These are phyloP conservation scores for Chamaecyparis obtusa DNA, from an alignment of 75 land plant genomes.

Conservation along the genomic window DNA sequence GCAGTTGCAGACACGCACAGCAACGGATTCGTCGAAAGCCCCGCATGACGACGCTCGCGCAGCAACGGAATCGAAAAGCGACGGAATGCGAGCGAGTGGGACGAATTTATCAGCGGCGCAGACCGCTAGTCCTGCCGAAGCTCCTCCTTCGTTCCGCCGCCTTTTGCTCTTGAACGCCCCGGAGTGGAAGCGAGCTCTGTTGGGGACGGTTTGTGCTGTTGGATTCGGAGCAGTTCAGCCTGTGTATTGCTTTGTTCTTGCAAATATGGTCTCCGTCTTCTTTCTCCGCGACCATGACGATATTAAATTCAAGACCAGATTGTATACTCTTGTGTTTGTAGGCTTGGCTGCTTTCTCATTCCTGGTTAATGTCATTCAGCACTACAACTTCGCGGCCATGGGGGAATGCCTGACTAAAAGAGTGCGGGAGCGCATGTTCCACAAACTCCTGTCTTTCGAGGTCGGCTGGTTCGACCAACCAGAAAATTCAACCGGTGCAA, in stretches of 20 bases:
- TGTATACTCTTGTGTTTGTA: constrained; percentile 36
- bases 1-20: constrained; percentile 12
- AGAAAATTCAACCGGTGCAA: constrained; percentile 22
- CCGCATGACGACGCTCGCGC: background rate
- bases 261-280: constrained; percentile 45
- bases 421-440: constrained; percentile 24
- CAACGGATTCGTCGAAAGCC: background rate
- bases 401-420: constrained; percentile 29
- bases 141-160: constrained; percentile 27
- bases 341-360: constrained; percentile 50
- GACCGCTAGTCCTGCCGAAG: background rate
- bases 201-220: constrained; percentile 35
- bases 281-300: constrained; percentile 45
- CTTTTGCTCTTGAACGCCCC: constrained; percentile 45
- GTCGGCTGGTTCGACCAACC: constrained; percentile 36
- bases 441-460: constrained; percentile 27
- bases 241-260: constrained; percentile 39
- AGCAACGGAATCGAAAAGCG: background rate
- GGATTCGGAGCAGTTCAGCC: constrained; percentile 49
- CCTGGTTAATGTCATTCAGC: constrained; percentile 33
- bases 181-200: constrained; percentile 46
- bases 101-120: background rate
- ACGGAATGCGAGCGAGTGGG: background rate
- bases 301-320: constrained; percentile 46
- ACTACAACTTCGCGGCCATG: constrained; percentile 33